Percentiles rank a stretch among this genome's conserved stretches.
These are phyloP conservation scores for Eucalyptus urophylla DNA, from an alignment of 345 rosid species.

Conservation along the genomic window DNA sequence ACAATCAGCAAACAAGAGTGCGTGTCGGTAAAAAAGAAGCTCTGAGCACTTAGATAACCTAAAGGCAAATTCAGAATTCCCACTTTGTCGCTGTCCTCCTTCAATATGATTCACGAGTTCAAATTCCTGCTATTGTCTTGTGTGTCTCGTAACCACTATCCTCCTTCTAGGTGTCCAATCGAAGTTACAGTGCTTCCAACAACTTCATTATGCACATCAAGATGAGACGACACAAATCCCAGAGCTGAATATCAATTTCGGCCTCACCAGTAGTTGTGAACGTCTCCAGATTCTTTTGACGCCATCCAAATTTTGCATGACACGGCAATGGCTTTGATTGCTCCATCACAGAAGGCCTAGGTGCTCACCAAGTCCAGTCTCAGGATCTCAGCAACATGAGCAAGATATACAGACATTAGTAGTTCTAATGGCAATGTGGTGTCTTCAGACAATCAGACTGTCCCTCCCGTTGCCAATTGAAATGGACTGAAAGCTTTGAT, in stretches of 20 bases:
- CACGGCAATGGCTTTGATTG: conserved; percentile 57
- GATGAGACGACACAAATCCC: not conserved
- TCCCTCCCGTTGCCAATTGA: conserved; percentile 65
- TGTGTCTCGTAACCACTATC: not conserved
- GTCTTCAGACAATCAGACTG: conserved; percentile 35
- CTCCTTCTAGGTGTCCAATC: not conserved
- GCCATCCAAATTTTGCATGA: conserved; percentile 50
- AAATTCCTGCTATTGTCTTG: not conserved
- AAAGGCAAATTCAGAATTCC: not conserved
- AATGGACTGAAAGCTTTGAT: conserved; percentile 36
- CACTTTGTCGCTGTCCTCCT: conserved; percentile 56
- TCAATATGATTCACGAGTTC: conserved; percentile 9
- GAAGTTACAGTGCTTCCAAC: not conserved
- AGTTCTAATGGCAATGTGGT: conserved; percentile 19
- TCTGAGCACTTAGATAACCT: not conserved
- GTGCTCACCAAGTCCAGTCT: conserved; percentile 42
- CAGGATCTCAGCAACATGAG: conserved; percentile 55
- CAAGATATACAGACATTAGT: conserved; percentile 12
- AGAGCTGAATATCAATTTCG: not conserved
- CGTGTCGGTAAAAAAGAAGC: not conserved
- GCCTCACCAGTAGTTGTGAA: not conserved
- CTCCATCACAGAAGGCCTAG: conserved; percentile 32
- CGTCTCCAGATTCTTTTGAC: not conserved
- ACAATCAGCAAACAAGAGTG: not conserved
- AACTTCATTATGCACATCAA: not conserved